Base-by-base conservation (phyloP, 164 flowering plant genomes). In the Liriodendron chinense region DNA sequence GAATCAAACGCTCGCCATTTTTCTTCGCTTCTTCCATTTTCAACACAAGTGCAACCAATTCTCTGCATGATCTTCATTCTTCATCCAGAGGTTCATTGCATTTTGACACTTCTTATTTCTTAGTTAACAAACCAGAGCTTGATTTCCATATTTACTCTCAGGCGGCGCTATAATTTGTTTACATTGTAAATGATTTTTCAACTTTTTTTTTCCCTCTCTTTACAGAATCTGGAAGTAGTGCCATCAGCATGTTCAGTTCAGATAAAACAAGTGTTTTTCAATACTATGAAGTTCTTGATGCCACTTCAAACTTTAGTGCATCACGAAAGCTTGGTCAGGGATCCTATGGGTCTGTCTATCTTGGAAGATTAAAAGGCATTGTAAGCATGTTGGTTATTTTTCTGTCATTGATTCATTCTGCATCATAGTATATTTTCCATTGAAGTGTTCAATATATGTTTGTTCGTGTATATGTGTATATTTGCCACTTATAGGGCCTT, bases 301-400 rank as follows among this genome's bases (percentile, higher is more conserved):
- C 86, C 48, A 82, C 85, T 69, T 65, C 47, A 10, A 76, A 80
- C 49, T 84, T 82, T 48, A 78, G 68, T 70, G 26, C 47, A 24
- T 73, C 77, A 64, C 59, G 23, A 23, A 82, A 78, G 74, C 72
- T 84, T 75, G 86, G 84, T 24, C 82, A 84, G 73, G 86, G 86
- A 65, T 75, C 82, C 65, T 84, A 71, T 76, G 84, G 86, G 66
- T 77, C 83, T 61, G 82, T 82, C 74, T 84, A 76, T 71, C 74
- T 65, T 70, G 86, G 82, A 71, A 76, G 47, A 50, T 53, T 83
- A 71, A 77, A 69, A 73, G 82, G 79, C 72, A 70, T 43, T 13
- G 84, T 83, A 65, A 75, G 84, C 65, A 25, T 22, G 5, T 61
- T 24, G 20, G 21, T 63, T 24, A 10, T n/a, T n/a, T 22, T 66